Evolutionary conservation across 495 filamentous ascomycete genomes (phyloP), one percentile per base, ranked within the genome.

Genomic region (Aspergillus homomorphus): DNA sequence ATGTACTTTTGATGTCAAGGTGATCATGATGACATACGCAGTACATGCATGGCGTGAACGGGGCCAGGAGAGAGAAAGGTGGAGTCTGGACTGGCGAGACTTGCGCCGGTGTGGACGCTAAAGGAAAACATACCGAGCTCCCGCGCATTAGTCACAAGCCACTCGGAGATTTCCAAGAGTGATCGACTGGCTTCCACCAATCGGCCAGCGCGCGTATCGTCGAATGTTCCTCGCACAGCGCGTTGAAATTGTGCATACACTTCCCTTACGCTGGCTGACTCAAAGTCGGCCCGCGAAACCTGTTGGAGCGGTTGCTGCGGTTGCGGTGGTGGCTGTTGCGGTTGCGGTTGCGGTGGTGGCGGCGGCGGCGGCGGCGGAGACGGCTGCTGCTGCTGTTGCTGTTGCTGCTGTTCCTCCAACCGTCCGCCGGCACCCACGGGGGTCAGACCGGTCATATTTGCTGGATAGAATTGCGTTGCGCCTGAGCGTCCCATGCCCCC

Each of bases 121-220:
- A 71, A 41, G 46, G 46, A 60, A 64, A 62, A 74, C 89, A 73
- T 84, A 97, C 94, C 92, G 67, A 98, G 77, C 58, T 89, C 85
- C 64, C 84, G 85, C 38, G 89, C 90, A 72, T 92, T 88, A 45
- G 85, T 81, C 60, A 96, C 73, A 45, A 98, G 76, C 89, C 91
- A 97, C 57, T 89, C 84, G 21, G 92, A 95, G 62, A 96, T 83
- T 56, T 86, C 79, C 49, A 95, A 71, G 24, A 98, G 77, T 16
- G 86, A 87, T 60, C 79, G 77, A 61, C 87, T 87, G 30, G 91
- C 90, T 54, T 90, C 82, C 41, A 82, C 78, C 65, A 98, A 80
- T 58, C 81, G 73, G n/a, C 90, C 89, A 60, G 83, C 82, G 55
- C 83, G 85, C 53, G 87, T 87, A 60, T 89, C 82, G 62, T 88